These are phyloP conservation scores for Dothidotthia symphoricarpi DNA, from an alignment of 2,329 filamentous ascomycete genomes.

Conservation along the genomic window DNA sequence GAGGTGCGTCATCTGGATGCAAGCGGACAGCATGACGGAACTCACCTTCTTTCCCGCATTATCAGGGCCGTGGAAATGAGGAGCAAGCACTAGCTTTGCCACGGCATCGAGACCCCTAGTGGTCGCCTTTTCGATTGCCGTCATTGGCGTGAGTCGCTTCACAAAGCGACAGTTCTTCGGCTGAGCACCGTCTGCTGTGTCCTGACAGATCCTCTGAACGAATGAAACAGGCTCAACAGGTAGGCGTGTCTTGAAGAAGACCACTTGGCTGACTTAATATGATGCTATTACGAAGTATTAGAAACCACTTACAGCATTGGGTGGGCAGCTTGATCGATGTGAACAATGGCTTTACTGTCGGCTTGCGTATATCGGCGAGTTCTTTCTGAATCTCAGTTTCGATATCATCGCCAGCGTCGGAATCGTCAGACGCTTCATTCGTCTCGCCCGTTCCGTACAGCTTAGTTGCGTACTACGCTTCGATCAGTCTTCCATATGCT, in stretches of 20 bases:
- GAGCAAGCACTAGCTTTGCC: slow-evolving; percentile 60
- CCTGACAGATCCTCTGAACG: slow-evolving; percentile 58
- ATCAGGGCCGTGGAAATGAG: slow-evolving; percentile 60
- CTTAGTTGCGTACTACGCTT: slow-evolving; percentile 67
- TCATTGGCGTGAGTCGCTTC: slow-evolving; percentile 61
- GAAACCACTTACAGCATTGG: slow-evolving; percentile 50
- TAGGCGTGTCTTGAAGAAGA: slow-evolving; percentile 58
- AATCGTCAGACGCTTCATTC: slow-evolving; percentile 37
- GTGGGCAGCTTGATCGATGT: slow-evolving; percentile 55
- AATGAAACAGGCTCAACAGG: slow-evolving; percentile 61
- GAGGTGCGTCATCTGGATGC: slow-evolving; percentile 7
- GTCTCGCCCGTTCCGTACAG: slow-evolving; percentile 44
- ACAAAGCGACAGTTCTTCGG: slow-evolving; percentile 58
- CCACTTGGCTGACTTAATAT: slow-evolving; percentile 43
- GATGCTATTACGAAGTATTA: background rate
- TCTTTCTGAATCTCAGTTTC: slow-evolving; percentile 72
- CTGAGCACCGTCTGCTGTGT: slow-evolving; percentile 52
- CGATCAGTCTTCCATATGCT: slow-evolving; percentile 13
- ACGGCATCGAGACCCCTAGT: slow-evolving; percentile 66
- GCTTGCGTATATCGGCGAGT: slow-evolving; percentile 61
- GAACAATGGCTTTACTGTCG: slow-evolving; percentile 51
- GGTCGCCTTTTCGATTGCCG: slow-evolving; percentile 63
- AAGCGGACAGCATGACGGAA: slow-evolving; percentile 5
- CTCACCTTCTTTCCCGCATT: slow-evolving; percentile 54
- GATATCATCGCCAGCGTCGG: slow-evolving; percentile 56